These are phyloP conservation scores for Lagenaria siceraria DNA, from an alignment of 306 rosid genomes.

Conservation along the genomic window DNA sequence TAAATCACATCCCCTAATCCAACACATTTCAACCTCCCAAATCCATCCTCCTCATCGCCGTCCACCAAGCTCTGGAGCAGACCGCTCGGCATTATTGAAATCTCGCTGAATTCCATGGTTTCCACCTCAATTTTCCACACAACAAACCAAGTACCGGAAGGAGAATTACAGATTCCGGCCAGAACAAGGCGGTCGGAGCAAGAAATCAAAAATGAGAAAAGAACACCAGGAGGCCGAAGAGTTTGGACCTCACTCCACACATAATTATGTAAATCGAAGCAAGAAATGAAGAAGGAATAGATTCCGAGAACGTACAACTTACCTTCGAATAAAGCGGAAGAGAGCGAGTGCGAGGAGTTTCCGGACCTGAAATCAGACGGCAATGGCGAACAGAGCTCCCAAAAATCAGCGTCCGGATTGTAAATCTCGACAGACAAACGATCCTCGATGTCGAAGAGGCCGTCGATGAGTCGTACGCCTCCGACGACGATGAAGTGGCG, in stretches of 20 bases:
- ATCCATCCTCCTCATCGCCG: constrained; percentile 61
- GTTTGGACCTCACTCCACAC: constrained; percentile 60
- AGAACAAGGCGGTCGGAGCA: constrained; percentile 42
- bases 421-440: constrained; percentile 62
- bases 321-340: constrained; percentile 48
- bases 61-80: constrained; percentile 53
- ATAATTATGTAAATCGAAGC: constrained; percentile 32
- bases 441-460: constrained; percentile 69
- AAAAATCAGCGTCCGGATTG: constrained; percentile 31
- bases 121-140: constrained; percentile 58
- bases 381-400: constrained; percentile 60
- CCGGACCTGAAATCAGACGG: constrained; percentile 64
- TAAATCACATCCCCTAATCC: constrained; percentile 64
- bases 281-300: constrained; percentile 51
- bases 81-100: constrained; percentile 55
- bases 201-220: constrained; percentile 57
- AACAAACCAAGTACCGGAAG: constrained; percentile 35
- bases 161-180: constrained; percentile 49
- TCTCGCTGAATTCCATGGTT: constrained; percentile 55
- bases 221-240: constrained; percentile 55
- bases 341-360: constrained; percentile 50
- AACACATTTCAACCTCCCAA: constrained; percentile 79
- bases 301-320: constrained; percentile 56
- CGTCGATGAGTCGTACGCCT: constrained; percentile 68
- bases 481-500: constrained; percentile 51